Evolutionary conservation across 1,284 basidiomycete genomes (phyloP), one percentile per base, ranked within the genome.

Genomic region (Cutaneotrichosporon sp.): DNA sequence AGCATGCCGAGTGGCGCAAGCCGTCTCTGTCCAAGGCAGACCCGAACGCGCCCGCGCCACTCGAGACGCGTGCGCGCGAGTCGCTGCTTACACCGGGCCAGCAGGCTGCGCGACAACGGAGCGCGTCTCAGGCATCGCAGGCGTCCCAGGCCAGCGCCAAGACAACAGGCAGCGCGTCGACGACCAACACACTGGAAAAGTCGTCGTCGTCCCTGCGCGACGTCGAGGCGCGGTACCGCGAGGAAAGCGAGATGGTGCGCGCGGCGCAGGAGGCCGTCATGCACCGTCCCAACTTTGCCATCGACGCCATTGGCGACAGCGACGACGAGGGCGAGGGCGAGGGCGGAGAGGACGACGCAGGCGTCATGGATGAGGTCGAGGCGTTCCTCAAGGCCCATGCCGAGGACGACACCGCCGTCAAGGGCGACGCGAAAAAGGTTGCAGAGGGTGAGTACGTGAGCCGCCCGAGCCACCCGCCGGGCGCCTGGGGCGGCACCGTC

Each of bases 241-340:
- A 75, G 55, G 74, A 76, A 52, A 68, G 62, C 51, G 70, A 74
- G 49, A 83, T 86, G 74, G 80, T 92, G 41, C 81, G 87, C 52
- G 86, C 84, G 1, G 88, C 87, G 20, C 87, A 85, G 55, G 85
- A 87, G 46, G 87, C 87, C 9, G 78, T 92, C 41, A 85, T 92
- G 84, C 87, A 93, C 67, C 79, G 92, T 45, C 90, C 88, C 35
- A 85, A 87, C 58, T 97, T 96, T 72, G 90, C 90, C 2, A 94
- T 96, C 62, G 92, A 97, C 68, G 88, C 91, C 70, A 88, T 85
- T 4, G 85, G 84, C 52, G 88, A 90, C 61, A 87, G 85, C 14
- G 86, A 88, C 42, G 83, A 84, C 12, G 81, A 81, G 3, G 79
- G 77, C 9, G 80, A 82, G n/a, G 81, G 66, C 20, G 75, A 67